phyloP scores from a whole-genome alignment of 768 basidiomycete species.

The Russula earlei region DNA sequence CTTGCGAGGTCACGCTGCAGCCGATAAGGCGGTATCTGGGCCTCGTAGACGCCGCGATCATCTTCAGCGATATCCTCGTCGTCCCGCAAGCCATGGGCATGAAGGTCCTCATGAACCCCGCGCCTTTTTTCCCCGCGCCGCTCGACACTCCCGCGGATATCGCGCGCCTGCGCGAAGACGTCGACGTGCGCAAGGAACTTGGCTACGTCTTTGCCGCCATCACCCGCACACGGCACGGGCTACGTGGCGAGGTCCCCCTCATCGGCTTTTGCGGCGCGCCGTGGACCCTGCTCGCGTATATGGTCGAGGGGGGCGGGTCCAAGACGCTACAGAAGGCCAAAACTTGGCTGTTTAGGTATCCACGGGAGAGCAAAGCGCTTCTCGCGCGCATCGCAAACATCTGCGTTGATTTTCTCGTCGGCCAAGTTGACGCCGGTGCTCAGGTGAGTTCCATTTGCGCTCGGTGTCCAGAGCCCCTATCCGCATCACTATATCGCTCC shows the following conservation, averaged over 20 bases:
- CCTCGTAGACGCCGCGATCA: conserved; percentile 90
- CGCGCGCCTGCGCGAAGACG: conserved; percentile 43
- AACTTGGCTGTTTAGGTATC: conserved; percentile 89
- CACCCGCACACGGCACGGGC: conserved; percentile 66
- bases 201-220: conserved; percentile 92
- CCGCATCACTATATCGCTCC: not conserved
- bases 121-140: conserved; percentile 81
- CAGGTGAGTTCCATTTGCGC: conserved; percentile 50
- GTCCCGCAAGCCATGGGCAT: conserved; percentile 97
- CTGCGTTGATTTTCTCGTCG: conserved; percentile 83
- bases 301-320: conserved; percentile 94
- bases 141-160: conserved; percentile 71
- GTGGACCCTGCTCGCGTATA: conserved; percentile 97
- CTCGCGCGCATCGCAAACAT: conserved; percentile 77
- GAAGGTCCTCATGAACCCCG: conserved; percentile 90
- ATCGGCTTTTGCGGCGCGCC: conserved; percentile 98
- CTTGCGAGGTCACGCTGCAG: conserved; percentile 84
- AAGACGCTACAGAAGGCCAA: conserved; percentile 89
- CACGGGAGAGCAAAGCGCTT: conserved; percentile 71
- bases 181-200: conserved; percentile 77
- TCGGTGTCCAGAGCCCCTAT: not conserved
- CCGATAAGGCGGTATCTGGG: conserved; percentile 84
- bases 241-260: conserved; percentile 85
- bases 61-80: conserved; percentile 97
- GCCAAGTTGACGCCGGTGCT: conserved; percentile 90